Evolutionary conservation across 208 protist genomes (phyloP).

Genomic region (Leishmania martiniquensis): DNA sequence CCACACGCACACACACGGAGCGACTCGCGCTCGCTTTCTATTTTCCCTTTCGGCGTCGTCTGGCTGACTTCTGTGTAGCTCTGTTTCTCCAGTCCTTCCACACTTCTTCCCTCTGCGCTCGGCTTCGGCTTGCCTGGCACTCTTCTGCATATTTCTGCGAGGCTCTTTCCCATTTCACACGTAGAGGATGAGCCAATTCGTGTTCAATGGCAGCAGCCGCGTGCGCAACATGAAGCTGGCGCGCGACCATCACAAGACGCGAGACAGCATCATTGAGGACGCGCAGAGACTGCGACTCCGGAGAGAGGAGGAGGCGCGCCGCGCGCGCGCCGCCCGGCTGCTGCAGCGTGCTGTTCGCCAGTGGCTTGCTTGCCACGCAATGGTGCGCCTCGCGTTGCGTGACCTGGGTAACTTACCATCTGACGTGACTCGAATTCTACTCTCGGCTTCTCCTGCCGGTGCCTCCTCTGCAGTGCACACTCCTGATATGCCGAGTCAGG

Average conservation of each 20-base stretch:
- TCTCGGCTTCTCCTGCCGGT: background rate
- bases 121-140: background rate
- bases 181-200: constrained; percentile 34
- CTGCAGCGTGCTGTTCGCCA: constrained; percentile 53
- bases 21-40: background rate
- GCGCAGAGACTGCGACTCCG: constrained; percentile 47
- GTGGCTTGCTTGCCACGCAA: constrained; percentile 37
- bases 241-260: constrained; percentile 56
- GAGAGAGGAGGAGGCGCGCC: constrained; percentile 50
- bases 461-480: background rate
- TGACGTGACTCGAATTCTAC: constrained; percentile 10
- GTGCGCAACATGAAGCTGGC: constrained; percentile 63
- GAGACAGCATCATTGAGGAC: constrained; percentile 55
- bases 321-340: constrained; percentile 32
- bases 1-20: background rate
- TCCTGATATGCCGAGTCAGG: background rate
- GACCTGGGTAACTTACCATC: constrained; percentile 6
- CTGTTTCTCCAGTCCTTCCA: background rate
- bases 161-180: background rate
- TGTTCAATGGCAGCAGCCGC: constrained; percentile 77
- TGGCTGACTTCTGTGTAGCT: background rate
- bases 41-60: constrained; percentile 5
- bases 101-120: constrained; percentile 5
- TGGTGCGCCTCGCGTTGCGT: constrained; percentile 28
- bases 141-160: background rate